Base-by-base conservation (phyloP, 1,284 basidiomycete species). In the Cystobasidium sp. region DNA sequence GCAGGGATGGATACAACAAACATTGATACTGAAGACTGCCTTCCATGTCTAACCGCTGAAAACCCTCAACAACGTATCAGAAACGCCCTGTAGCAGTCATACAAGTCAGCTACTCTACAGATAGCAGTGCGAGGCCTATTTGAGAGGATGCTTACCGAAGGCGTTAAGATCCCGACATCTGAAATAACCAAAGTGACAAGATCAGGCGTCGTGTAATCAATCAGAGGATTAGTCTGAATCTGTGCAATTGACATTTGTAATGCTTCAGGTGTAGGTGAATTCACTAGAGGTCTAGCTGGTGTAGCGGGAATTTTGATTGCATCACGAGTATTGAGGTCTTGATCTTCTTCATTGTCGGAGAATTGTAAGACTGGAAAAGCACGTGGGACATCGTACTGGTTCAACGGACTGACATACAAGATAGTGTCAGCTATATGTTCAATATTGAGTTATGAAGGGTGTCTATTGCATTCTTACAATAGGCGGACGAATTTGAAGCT, bases 371-470 rank as follows among this genome's bases (percentile, higher is more conserved):
- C 46, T 20, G 70, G 71, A 24, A 68, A 84, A 82, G 75, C 52
- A 43, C 75, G 46, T 46, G 96, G 96, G 31, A 99, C 87, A 85
- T 99, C 96, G 82, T 94, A 94, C 82, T 98, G 95, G 67, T 92
- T 95, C 82, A 99, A 86, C 52, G 96, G 96, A 84, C 78, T 79
- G 75, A 3, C 12, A 37, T 20, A 1, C 44, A 9, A 31, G 22
- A 16, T 37, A 53, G 49, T 31, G 51, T 49, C 41, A 24, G 22
- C 55, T 5, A 37, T 12, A 24, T 6, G n/a, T n/a, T n/a, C n/a
- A n/a, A n/a, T n/a, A n/a, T n/a, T n/a, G n/a, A n/a, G n/a, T n/a
- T n/a, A n/a, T n/a, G n/a, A n/a, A n/a, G n/a, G n/a, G n/a, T n/a
- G n/a, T n/a, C n/a, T 85, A 99, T 37, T 18, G 12, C 53, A 20